Evolutionary conservation across 2,329 filamentous ascomycete species (phyloP).

Genomic region (Aureobasidium mangrovei): DNA sequence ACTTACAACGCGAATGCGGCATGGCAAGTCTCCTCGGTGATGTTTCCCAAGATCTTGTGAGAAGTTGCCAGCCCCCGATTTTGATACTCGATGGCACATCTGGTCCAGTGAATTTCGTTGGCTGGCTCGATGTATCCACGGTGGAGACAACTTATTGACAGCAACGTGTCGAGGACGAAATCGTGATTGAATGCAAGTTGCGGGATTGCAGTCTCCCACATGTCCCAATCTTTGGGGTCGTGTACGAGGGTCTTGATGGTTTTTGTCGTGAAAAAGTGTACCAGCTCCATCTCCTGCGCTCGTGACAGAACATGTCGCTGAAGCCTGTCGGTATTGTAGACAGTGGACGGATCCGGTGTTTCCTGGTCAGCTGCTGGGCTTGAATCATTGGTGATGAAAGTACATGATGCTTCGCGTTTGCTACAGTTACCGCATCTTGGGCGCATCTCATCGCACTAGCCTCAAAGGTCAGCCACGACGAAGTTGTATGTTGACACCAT

Average conservation of each 20-base stretch:
- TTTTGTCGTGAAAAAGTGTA: background rate
- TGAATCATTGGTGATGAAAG: background rate
- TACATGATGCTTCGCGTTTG: slow-evolving; percentile 3
- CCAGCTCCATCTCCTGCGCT: background rate
- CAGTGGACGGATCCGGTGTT: background rate
- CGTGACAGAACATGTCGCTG: background rate
- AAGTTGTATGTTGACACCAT: background rate
- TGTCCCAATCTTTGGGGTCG: slow-evolving; percentile 7
- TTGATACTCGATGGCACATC: slow-evolving; percentile 4
- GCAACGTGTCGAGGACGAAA: background rate
- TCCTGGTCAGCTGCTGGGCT: background rate
- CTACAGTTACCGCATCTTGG: slow-evolving; percentile 7
- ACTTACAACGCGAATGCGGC: slow-evolving; percentile 11
- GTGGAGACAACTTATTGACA: background rate
- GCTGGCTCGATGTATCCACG: background rate
- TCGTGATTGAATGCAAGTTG: background rate
- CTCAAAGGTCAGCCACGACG: background rate
- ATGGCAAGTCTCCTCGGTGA: slow-evolving; percentile 5
- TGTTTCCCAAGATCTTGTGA: background rate
- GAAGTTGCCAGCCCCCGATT: background rate
- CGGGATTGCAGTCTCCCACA: slow-evolving; percentile 1
- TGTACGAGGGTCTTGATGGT: background rate
- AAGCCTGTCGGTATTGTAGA: background rate
- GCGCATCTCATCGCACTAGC: slow-evolving; percentile 3
- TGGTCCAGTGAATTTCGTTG: background rate